phyloP scores from a whole-genome alignment of 805 yeast genomes.

The Saccharomycopsis sp. region DNA sequence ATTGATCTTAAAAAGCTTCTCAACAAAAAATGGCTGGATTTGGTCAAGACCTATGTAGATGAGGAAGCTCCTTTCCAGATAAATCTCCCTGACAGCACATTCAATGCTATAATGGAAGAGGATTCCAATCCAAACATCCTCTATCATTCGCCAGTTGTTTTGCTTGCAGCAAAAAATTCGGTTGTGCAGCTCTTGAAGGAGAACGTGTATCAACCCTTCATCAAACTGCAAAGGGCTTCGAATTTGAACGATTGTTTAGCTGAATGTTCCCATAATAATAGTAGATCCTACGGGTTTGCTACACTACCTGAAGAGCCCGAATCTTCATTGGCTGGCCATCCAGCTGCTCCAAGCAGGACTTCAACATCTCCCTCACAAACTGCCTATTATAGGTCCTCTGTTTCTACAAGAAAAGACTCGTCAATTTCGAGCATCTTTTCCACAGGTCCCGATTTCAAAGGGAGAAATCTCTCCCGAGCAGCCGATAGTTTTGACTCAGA shows the following conservation, averaged over 20 bases:
- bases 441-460: neutral
- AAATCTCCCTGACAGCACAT: constrained; percentile 39
- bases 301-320: neutral
- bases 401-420: constrained; percentile 1
- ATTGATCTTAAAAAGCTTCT: neutral
- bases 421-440: neutral
- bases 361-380: neutral
- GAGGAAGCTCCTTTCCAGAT: constrained; percentile 42
- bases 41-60: constrained; percentile 36
- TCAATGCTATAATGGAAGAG: constrained; percentile 25
- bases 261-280: neutral
- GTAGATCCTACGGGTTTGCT: neutral
- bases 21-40: constrained; percentile 20
- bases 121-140: constrained; percentile 22
- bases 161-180: constrained; percentile 29
- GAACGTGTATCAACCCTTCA: constrained; percentile 29
- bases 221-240: constrained; percentile 10
- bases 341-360: neutral
- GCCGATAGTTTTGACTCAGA: neutral
- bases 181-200: constrained; percentile 30
- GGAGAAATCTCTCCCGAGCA: neutral
- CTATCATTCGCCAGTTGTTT: constrained; percentile 29
- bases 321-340: neutral
- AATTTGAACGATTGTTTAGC: neutral
- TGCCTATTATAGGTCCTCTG: neutral